Evolutionary conservation across 495 filamentous ascomycete genomes (phyloP), one percentile per base, ranked within the genome.

Genomic region (Cetradonia linearis): DNA sequence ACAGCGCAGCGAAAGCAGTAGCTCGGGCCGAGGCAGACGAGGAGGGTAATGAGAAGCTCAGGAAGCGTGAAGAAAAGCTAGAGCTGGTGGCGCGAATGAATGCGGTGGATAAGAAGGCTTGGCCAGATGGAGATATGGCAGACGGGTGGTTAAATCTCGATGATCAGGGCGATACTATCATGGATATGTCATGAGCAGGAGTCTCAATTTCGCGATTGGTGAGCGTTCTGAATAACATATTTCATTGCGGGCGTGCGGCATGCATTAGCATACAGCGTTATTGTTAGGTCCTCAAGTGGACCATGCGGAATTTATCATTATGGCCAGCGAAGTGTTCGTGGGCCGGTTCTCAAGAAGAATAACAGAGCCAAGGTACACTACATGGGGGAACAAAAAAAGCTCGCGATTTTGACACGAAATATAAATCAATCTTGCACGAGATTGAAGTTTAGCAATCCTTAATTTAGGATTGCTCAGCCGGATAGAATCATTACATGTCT

Each of bases 1-100:
- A 74, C 28, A 71, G 70, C 52, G 69, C 69, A 18, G 74, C 73
- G 3, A 67, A 72, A 10, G 46, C 25, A 25, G 56, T 61, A 20
- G 61, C 56, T 1, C 60, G 57, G 36, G 50, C 56, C 25, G 66
- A 65, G 20, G 59, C 60, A 20, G 64, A 68, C 56, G 42, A 47
- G 20, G 25, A 55, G 14, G 64, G 66, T 18, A 59, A 62, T 20
- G 59, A 64, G 48, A 50, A 59, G 36, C 33, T 47, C 16, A 27
- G 47, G 23, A 44, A 36, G 23, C 37, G 40, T 34, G 42, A 58
- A 10, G 55, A n/a, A 3, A 56, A 62, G 53, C 18, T 46, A 13
- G 49, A 47, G 10, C 31, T 64, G 30, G 30, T 36, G 10, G 55
- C 30, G 13, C 47, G 53, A 50, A 57, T 55, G 62, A 27, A 2